Evolutionary conservation across 192 early-diverging fungal species (phyloP).

Genomic region (Funneliformis mosseae): DNA sequence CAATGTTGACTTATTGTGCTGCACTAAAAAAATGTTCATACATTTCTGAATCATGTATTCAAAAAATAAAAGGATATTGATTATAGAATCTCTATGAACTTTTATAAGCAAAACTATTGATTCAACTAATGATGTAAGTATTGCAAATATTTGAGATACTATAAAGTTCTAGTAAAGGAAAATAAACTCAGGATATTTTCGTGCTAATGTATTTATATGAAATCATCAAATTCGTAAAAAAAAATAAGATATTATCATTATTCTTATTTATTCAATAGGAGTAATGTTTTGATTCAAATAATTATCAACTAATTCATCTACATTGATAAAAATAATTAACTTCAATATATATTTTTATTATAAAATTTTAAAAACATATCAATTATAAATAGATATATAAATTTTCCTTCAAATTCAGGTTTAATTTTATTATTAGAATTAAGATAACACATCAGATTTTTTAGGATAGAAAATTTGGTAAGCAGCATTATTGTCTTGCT

Average conservation of each 20-base stretch:
- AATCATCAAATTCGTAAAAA: not conserved
- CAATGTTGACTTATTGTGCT: not conserved
- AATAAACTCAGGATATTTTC: not conserved
- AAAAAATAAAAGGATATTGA: not conserved
- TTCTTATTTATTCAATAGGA: conserved; percentile 1
- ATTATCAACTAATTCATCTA: conserved; percentile 2
- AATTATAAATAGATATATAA: conserved; percentile 3
- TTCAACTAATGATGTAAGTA: not conserved
- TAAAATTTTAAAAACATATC: not conserved
- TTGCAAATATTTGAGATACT: not conserved
- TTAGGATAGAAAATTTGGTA: not conserved
- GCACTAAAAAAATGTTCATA: not conserved
- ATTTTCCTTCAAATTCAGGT: not conserved
- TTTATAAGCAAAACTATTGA: not conserved
- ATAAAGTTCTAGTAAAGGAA: not conserved
- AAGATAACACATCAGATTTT: not conserved
- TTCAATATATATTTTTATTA: not conserved
- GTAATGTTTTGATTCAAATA: conserved; percentile 1
- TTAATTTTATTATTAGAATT: not conserved
- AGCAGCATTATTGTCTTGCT: not conserved
- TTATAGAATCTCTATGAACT: not conserved
- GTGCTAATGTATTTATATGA: not conserved
- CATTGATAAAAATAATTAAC: conserved; percentile 8
- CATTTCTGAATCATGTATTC: not conserved
- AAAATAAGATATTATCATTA: not conserved